phyloP scores from a whole-genome alignment of 768 basidiomycete species.

The Termitomyces sp. region DNA sequence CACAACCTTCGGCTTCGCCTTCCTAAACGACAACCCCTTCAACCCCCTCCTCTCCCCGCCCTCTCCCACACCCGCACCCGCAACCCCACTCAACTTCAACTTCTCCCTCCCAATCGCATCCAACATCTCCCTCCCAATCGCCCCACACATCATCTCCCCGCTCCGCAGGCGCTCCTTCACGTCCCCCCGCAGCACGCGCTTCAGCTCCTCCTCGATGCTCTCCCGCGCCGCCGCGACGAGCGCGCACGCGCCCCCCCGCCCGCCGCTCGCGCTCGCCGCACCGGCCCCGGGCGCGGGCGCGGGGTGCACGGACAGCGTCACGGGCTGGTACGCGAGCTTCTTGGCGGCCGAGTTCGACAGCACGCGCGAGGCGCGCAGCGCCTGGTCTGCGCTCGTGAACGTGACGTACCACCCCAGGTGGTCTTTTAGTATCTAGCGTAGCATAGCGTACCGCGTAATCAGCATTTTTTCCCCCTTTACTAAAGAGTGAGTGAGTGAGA shows the following conservation, averaged over 20 bases:
- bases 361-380: constrained; percentile 65
- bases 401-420: constrained; percentile 78
- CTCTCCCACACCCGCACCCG: constrained; percentile 17
- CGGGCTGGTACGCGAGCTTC: constrained; percentile 56
- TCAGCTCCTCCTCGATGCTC: neutral
- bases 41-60: constrained; percentile 36
- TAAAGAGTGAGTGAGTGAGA: neutral
- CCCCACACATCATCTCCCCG: constrained; percentile 50
- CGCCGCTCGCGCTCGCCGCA: constrained; percentile 33
- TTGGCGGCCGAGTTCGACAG: constrained; percentile 44
- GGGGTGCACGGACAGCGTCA: constrained; percentile 49
- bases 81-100: constrained; percentile 26
- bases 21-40: constrained; percentile 46
- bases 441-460: neutral
- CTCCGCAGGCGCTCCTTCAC: constrained; percentile 41
- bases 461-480: neutral
- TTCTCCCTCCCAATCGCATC: constrained; percentile 53
- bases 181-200: neutral
- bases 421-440: constrained; percentile 69
- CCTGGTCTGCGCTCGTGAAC: constrained; percentile 60
- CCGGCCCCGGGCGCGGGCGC: constrained; percentile 34
- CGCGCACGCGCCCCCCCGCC: constrained; percentile 50
- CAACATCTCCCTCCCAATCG: constrained; percentile 45
- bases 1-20: constrained; percentile 39
- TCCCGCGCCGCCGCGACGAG: constrained; percentile 35